Evolutionary conservation across 192 early-diverging fungal species (phyloP).

Genomic region (Coemansia sp.): DNA sequence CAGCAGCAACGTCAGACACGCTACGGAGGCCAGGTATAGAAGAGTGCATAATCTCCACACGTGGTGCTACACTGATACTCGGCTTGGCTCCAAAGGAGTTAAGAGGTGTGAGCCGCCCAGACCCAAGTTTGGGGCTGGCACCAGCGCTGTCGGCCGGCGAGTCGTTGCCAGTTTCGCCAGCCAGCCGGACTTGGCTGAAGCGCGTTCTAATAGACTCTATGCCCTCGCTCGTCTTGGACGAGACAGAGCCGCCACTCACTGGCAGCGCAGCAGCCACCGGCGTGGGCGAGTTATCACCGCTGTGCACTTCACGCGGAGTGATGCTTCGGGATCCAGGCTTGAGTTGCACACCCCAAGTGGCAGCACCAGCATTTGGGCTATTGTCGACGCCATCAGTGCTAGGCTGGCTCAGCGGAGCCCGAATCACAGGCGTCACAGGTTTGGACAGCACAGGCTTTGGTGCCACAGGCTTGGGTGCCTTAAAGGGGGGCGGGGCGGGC

Average conservation of each 20-base stretch:
- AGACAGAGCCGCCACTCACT: background rate
- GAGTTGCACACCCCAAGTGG: constrained; percentile 49
- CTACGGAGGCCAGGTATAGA: constrained; percentile 44
- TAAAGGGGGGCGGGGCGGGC: constrained; percentile 42
- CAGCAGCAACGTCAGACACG: constrained; percentile 1
- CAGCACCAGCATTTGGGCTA: constrained; percentile 43
- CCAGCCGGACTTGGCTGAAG: constrained; percentile 33
- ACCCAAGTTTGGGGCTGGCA: background rate
- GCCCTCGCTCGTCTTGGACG: background rate
- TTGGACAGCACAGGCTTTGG: constrained; percentile 14
- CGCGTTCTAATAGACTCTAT: constrained; percentile 13
- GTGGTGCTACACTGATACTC: background rate
- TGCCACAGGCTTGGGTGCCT: constrained; percentile 17
- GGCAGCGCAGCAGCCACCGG: background rate
- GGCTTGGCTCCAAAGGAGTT: constrained; percentile 4
- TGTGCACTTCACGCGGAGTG: background rate
- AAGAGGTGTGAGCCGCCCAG: constrained; percentile 3
- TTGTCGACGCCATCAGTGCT: constrained; percentile 32
- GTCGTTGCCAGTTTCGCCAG: constrained; percentile 37
- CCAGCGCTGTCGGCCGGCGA: constrained; percentile 5
- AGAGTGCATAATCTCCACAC: constrained; percentile 23
- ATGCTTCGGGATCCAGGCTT: constrained; percentile 23
- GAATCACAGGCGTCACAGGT: background rate
- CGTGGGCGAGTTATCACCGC: background rate
- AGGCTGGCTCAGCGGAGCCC: background rate